A percentile compares a stretch with the other conserved stretches of the same genome.
These are phyloP conservation scores for Neofusicoccum parvum DNA, from an alignment of 2,329 filamentous ascomycete species.

Conservation along the genomic window DNA sequence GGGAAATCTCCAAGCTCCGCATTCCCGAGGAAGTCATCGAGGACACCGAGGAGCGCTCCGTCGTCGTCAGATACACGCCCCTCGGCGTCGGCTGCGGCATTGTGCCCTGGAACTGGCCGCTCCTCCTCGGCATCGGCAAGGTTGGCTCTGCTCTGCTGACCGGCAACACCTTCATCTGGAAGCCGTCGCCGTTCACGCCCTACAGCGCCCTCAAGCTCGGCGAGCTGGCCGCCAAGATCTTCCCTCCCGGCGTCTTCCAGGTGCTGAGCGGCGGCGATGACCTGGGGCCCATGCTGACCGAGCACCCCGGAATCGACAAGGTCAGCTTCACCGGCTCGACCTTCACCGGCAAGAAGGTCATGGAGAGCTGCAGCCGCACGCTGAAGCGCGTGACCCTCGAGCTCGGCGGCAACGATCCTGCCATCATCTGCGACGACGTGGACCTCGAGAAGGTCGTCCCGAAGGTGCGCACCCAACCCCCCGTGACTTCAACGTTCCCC, in stretches of 20 bases:
- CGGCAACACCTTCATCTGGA: slow-evolving; percentile 59
- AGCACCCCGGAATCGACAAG: slow-evolving; percentile 62
- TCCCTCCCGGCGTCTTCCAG: slow-evolving; percentile 64
- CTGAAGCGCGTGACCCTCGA: slow-evolving; percentile 64
- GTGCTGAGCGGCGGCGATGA: slow-evolving; percentile 61
- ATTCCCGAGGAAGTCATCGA: slow-evolving; percentile 43
- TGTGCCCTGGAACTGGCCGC: slow-evolving; percentile 52
- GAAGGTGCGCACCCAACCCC: slow-evolving; percentile 26
- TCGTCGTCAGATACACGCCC: slow-evolving; percentile 50
- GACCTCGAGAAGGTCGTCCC: slow-evolving; percentile 45
- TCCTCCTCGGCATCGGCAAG: slow-evolving; percentile 54
- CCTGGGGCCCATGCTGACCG: slow-evolving; percentile 61
- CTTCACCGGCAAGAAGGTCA: slow-evolving; percentile 61
- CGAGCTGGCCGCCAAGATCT: slow-evolving; percentile 59
- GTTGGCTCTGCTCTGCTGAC: slow-evolving; percentile 60
- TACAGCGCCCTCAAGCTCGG: slow-evolving; percentile 61
- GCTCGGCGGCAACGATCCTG: slow-evolving; percentile 64
- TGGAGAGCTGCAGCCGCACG: slow-evolving; percentile 56
- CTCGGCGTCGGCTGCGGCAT: slow-evolving; percentile 49
- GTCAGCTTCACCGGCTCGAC: slow-evolving; percentile 66
- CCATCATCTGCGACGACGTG: slow-evolving; percentile 59
- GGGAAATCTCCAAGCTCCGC: slow-evolving; percentile 35
- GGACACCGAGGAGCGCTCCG: slow-evolving; percentile 50
- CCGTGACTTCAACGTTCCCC: not conserved
- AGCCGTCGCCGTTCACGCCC: slow-evolving; percentile 59